Evolutionary conservation across 306 rosid genomes (phyloP).

Genomic region (Quercus suber): DNA sequence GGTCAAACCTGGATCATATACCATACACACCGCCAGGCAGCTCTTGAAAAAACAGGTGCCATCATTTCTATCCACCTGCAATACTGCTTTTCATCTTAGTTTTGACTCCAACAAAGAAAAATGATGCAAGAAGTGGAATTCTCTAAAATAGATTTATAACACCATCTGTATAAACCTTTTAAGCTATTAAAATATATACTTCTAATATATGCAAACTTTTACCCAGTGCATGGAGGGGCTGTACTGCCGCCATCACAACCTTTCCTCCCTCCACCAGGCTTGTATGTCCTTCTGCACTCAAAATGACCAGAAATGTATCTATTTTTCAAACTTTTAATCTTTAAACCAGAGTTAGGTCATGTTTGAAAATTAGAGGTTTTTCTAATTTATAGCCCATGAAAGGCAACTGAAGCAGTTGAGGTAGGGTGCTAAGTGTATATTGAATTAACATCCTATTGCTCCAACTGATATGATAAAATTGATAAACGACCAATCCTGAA

Average conservation of each 20-base stretch:
- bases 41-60: slow-evolving; percentile 95
- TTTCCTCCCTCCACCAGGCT: slow-evolving; percentile 39
- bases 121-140: neutral
- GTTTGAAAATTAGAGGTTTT: neutral
- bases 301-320: slow-evolving; percentile 20
- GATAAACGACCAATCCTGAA: too few species aligned
- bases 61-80: slow-evolving; percentile 98
- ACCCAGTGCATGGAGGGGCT: slow-evolving; percentile 98
- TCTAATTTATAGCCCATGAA: neutral
- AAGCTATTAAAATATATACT: neutral
- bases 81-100: slow-evolving; percentile 18
- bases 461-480: neutral
- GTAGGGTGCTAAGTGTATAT: neutral
- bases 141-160: neutral
- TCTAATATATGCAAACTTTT: slow-evolving; percentile 2
- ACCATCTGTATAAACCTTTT: neutral
- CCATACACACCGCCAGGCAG: slow-evolving; percentile 97
- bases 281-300: slow-evolving; percentile 72
- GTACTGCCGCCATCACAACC: slow-evolving; percentile 67
- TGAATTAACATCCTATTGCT: neutral
- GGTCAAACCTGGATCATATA: slow-evolving; percentile 79
- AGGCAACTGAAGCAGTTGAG: neutral
- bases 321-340: neutral
- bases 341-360: neutral
- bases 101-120: slow-evolving; percentile 6